Conservation (phyloP, 2,329 filamentous ascomycete species). For the Paecilomyces niveus region DNA sequence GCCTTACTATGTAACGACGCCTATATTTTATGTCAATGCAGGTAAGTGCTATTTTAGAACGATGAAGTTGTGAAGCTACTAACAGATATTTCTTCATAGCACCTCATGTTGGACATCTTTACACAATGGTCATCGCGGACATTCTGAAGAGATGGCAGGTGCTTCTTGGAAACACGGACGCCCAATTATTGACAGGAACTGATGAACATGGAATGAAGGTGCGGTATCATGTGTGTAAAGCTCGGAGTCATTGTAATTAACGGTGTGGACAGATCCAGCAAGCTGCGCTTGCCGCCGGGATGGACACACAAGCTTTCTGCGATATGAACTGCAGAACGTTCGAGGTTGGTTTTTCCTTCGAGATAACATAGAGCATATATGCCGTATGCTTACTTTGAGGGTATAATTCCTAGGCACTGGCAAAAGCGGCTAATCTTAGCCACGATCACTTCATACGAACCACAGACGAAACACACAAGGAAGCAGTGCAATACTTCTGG, state of each 20-base stretch:
- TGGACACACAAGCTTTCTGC: conserved; percentile 77
- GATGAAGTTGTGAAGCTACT: conserved; percentile 1
- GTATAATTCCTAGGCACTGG: conserved; percentile 50
- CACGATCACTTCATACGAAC: conserved; percentile 90
- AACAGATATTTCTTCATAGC: conserved; percentile 44
- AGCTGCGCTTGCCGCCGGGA: conserved; percentile 64
- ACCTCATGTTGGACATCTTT: conserved; percentile 91
- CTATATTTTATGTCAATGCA: conserved; percentile 98
- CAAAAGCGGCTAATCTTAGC: conserved; percentile 59
- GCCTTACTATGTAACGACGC: conserved; percentile 91
- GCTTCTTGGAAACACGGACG: conserved; percentile 58
- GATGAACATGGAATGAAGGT: conserved; percentile 96
- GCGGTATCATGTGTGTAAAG: conserved; percentile 4
- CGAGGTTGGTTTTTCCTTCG: conserved; percentile 37
- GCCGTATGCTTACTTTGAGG: background rate
- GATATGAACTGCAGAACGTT: conserved; percentile 78
- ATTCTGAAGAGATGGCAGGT: conserved; percentile 87
- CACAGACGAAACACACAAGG: conserved; percentile 72
- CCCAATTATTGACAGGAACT: conserved; percentile 80
- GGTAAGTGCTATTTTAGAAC: conserved; percentile 43
- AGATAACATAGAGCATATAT: background rate
- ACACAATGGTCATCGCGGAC: conserved; percentile 85
- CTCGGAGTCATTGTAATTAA: conserved; percentile 11
- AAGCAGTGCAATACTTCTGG: conserved; percentile 88
- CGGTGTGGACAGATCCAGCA: conserved; percentile 60